These are phyloP conservation scores for Tillandsia fasciculata DNA, from an alignment of 176 grass and related monocot species.

Conservation along the genomic window DNA sequence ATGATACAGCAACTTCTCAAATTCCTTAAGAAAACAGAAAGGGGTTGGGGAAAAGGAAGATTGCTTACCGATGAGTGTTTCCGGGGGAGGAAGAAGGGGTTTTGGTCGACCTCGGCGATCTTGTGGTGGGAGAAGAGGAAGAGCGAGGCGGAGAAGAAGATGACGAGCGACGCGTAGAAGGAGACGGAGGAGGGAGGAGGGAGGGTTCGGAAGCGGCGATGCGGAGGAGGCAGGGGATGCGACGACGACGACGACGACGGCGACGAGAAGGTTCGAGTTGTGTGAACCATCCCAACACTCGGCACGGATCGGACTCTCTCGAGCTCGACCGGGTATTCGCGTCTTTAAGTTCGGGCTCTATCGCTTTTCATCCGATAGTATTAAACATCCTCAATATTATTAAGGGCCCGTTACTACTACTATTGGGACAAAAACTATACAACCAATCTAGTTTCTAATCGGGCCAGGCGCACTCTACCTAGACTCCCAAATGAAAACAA, in stretches of 20 bases:
- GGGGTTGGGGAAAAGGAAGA: background rate
- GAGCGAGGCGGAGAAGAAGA: conserved; percentile 29
- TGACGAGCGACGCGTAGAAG: conserved; percentile 28
- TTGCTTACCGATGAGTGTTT: conserved; percentile 1
- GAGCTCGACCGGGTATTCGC: too few relatives aligned
- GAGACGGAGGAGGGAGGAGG: conserved; percentile 27
- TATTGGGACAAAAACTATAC: too few relatives aligned
- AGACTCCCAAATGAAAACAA: too few relatives aligned
- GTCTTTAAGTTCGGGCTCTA: too few relatives aligned
- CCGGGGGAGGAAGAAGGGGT: conserved; percentile 8
- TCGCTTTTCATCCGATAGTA: too few relatives aligned
- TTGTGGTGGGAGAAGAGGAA: conserved; percentile 55
- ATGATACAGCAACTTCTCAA: background rate
- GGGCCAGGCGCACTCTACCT: too few relatives aligned
- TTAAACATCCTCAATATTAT: too few relatives aligned
- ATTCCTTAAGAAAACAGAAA: conserved; percentile 6
- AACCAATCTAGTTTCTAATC: too few relatives aligned
- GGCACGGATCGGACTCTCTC: background rate
- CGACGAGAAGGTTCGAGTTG: background rate
- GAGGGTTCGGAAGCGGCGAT: conserved; percentile 17
- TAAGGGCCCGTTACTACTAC: too few relatives aligned
- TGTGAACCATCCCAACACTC: background rate
- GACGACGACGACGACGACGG: background rate
- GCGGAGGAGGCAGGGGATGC: background rate
- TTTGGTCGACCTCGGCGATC: conserved; percentile 39